Evolutionary conservation across 169 alveolate genomes (phyloP), one percentile per base, ranked within the genome.

Genomic region (Eimeria maxima): DNA sequence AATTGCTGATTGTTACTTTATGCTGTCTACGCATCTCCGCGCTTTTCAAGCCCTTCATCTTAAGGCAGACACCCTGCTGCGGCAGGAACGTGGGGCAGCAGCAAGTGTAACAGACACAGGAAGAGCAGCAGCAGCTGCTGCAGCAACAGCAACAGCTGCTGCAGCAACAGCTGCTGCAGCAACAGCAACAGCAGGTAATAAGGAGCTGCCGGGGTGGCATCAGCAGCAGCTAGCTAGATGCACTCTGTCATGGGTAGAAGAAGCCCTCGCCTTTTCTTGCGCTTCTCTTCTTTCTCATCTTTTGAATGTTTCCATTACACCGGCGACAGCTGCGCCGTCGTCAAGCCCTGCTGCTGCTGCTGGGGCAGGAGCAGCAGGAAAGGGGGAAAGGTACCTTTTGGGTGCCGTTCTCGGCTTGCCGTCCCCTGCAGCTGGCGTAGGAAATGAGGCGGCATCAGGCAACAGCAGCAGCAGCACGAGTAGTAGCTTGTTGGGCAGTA

Each of bases 221-320:
- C 47, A 55, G 78, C 93, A 84, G 93, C 93, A 84, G 60, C 57
- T 44, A 38, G 93, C n/a, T 5, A 27, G 93, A 33, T 4, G 55
- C 78, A 60, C 78, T 14, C 76, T 84, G 13, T 10, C 93, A 3
- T 84, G 93, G 93, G 42, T 84, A 24, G 78, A 84, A 78, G 93
- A 84, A 63, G 93, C 93, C 78, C 74, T 57, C 14, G 93, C 93
- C 76, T 84, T 84, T 27, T 84, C 93, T 55, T 29, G 65, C 38
- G 73, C 80, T 16, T 57, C 80, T 29, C 80, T 84, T 11, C 93
- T 84, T 22, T 50, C 93, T 5, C 60, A 57, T 42, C 60, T 84
- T 10, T 29, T 53, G 27, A 69, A 29, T 24, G 57, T 84, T 33
- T 84, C 78, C 78, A 38, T 84, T 22, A 33, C 93, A 2, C 63